A percentile compares a stretch with the other conserved stretches of the same genome.
Conservation (phyloP, 2,329 filamentous ascomycete genomes). For the Acrodontium crateriforme region DNA sequence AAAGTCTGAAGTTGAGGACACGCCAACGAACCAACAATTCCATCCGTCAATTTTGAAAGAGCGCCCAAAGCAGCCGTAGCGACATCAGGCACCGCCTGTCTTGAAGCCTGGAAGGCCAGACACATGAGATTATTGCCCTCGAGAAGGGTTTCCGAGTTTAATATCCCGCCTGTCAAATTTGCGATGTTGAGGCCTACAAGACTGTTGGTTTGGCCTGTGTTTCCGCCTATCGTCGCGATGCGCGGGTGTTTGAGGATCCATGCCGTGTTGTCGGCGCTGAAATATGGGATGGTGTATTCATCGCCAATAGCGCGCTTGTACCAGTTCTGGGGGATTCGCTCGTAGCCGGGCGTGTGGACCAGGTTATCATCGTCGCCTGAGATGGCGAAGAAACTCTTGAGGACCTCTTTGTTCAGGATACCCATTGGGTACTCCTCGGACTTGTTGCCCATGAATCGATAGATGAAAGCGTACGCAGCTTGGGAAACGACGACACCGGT, state of each 20-base stretch:
- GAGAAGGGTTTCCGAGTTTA: constrained; percentile 21
- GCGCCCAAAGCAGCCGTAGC: constrained; percentile 3
- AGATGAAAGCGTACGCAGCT: constrained; percentile 19
- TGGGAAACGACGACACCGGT: constrained; percentile 15
- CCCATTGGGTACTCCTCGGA: constrained; percentile 10
- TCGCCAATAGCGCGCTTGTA: constrained; percentile 16
- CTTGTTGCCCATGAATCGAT: constrained; percentile 21
- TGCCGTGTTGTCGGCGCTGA: constrained; percentile 11
- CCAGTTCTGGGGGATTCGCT: constrained; percentile 17
- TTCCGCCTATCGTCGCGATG: constrained; percentile 22
- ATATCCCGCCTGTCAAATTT: constrained; percentile 27
- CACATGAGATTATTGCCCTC: constrained; percentile 25
- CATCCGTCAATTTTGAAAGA: constrained; percentile 6
- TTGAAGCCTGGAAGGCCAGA: constrained; percentile 22
- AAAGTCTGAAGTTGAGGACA: constrained; percentile 16
- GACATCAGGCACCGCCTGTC: constrained; percentile 21
- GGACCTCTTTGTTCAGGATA: constrained; percentile 8
- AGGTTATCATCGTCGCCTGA: constrained; percentile 11
- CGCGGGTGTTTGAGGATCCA: constrained; percentile 18
- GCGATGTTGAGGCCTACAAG: constrained; percentile 23
- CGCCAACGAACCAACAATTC: constrained; percentile 9
- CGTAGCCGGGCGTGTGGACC: constrained; percentile 9
- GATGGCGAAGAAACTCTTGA: constrained; percentile 15
- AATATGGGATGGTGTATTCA: constrained; percentile 21
- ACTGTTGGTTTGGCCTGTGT: constrained; percentile 22